Base-by-base conservation (phyloP, 2,329 filamentous ascomycete species). In the Bipolaris gigantea region DNA sequence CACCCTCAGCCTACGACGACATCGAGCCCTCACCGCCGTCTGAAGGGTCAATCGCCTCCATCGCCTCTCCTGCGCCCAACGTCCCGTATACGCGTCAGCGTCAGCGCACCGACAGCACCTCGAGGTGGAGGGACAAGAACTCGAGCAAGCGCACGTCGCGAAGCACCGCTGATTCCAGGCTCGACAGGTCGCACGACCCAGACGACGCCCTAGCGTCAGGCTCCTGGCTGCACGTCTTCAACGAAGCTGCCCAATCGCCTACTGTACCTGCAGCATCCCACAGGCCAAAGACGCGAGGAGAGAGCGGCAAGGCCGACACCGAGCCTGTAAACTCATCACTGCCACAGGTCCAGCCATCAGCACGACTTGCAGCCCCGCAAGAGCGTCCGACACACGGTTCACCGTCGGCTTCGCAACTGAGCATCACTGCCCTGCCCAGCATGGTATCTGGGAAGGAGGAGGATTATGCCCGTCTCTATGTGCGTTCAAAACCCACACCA, bases 391-490 rank as follows among this genome's bases (percentile, higher is more conserved):
- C 16, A 11, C 47, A 43, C 16, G 40, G 6, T 18, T 45, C 39
- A 19, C 51, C 46, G 10, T 62, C 64, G 4, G 63, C 38, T 1
- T 63, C 65, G 1, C 60, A 63, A 15, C 41, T 62, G 18, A 60
- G 65, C 53, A 61, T 73, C 47, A 72, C 70, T 0, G 69, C 70
- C 1, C 57, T 73, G 13, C 70, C 70, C 10, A 58, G 38, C 46
- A 63, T 71, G 54, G 45, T 40, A 16, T 51, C 57, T 10, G 50
- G 43, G 1, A 49, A 46, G 27, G 39, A 51, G n/a, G 43, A 46
- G 2, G 44, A 61, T 13, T 23, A 43, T 21, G 60, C 61, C 8
- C 51, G 57, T 9, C 33, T 55, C 9, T 62, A 62, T 36, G 13
- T 50, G 13, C 45, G 36, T 6, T 58, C 63, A 5, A 60, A 56